Base-by-base conservation (phyloP, 2,329 filamentous ascomycete species). In the Tolypocladium inflatum region DNA sequence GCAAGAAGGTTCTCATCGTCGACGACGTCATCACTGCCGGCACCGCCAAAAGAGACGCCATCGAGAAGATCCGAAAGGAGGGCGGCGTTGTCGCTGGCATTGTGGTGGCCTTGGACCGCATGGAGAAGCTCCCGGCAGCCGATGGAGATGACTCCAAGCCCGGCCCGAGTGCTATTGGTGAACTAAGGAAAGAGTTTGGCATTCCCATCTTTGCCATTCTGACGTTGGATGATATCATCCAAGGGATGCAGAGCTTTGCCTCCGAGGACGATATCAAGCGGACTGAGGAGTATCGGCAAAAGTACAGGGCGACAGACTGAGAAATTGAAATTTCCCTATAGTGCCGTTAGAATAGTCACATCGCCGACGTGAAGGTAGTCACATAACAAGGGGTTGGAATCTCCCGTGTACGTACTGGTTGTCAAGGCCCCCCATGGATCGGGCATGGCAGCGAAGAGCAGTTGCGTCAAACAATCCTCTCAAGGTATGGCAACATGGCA, bases 21-120 rank as follows among this genome's bases (percentile, higher is more conserved):
- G 94, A 99, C 78, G 94, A 97, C 75, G 93, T 99, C 58, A 93
- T 97, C 68, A 97, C 92, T 1, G 93, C 91, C 0, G 94, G 94
- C 35, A 97, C 92, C 1, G 94, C 94, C 45, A 92, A 97, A 77
- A 82, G 91, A 59, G 92, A 97, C 73, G 91, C 93, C 17, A 91
- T 97, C 60, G 85, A 85, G 57, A 94, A 96, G 73, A 96, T 97
- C 70, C 82, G 85, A 66, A 84, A 84, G 66, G 88, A 96, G 71
- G 94, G 93, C 3, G 94, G 93, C 2, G 84, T 82, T 55, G 85
- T 97, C 26, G 89, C 88, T 4, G 93, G 91, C 37, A 92, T 97
- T 58, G 83, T 97, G 23, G 89, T 99, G 38, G 89, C 92, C 4
- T 80, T 97, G 64, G 91, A 97, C 74, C 83, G 93, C 60, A 88